A percentile compares a stretch with the other conserved stretches of the same genome.
phyloP scores from a whole-genome alignment of 768 basidiomycete species.

The Pulveroboletus sp. region DNA sequence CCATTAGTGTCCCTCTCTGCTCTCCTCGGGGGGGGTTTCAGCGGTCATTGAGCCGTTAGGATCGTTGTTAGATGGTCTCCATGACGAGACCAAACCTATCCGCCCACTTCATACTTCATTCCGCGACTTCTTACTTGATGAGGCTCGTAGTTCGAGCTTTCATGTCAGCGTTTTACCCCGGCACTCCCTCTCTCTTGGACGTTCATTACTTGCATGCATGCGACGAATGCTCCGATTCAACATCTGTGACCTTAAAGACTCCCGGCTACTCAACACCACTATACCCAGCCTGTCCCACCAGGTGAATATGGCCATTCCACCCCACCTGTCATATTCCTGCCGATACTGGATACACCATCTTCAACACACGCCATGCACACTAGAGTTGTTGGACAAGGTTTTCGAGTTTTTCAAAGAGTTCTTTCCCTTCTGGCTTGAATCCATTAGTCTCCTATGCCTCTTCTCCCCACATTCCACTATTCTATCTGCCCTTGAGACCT shows the following conservation, averaged over 20 bases:
- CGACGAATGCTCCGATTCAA: neutral
- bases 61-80: too few species aligned
- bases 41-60: too few species aligned
- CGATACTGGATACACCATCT: neutral
- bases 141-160: neutral
- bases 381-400: neutral
- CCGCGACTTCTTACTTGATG: too few species aligned
- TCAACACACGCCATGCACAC: neutral
- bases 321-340: neutral
- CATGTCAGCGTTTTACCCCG: neutral
- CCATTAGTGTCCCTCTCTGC: too few species aligned
- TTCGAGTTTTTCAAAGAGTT: neutral
- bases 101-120: too few species aligned
- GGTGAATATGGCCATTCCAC: neutral
- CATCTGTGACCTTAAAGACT: slow-evolving; percentile 6
- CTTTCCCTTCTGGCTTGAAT: too few species aligned
- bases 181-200: neutral
- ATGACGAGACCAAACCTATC: too few species aligned
- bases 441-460: neutral
- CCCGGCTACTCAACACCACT: neutral
- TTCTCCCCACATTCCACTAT: neutral
- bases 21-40: too few species aligned
- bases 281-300: neutral
- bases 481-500: neutral
- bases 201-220: slow-evolving; percentile 1